Conservation (phyloP, 768 basidiomycete genomes). For the Scleroderma bovista region DNA sequence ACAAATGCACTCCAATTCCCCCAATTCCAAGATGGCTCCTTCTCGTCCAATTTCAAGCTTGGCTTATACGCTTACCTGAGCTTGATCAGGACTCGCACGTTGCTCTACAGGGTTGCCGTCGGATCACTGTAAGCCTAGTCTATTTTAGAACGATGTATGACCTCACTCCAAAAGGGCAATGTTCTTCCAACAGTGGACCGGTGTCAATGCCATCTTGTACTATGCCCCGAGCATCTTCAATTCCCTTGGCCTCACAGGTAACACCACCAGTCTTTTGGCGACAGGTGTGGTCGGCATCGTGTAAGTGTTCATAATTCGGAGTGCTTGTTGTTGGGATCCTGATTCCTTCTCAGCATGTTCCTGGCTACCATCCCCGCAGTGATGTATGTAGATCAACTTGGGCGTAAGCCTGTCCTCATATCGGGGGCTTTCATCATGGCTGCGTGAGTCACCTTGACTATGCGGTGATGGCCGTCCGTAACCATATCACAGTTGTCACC, state of each 20-base stretch:
- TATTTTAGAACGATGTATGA: not conserved
- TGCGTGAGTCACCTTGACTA: conserved; percentile 31
- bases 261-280: conserved; percentile 50
- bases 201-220: conserved; percentile 71
- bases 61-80: conserved; percentile 57
- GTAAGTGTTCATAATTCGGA: conserved; percentile 35
- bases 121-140: conserved; percentile 43
- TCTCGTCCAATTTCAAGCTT: conserved; percentile 53
- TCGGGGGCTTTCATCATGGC: conserved; percentile 77
- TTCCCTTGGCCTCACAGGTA: conserved; percentile 54
- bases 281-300: conserved; percentile 77
- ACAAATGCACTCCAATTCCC: conserved; percentile 52
- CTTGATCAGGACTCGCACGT: conserved; percentile 46
- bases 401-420: conserved; percentile 66
- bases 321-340: not conserved
- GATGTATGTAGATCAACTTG: conserved; percentile 72
- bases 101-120: conserved; percentile 58
- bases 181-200: conserved; percentile 86
- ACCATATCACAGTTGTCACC: conserved; percentile 46
- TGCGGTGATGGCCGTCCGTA: conserved; percentile 8
- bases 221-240: conserved; percentile 71
- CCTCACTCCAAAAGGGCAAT: conserved; percentile 40
- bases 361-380: conserved; percentile 77
- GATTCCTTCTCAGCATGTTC: conserved; percentile 48
- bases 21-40: conserved; percentile 57